A percentile compares a stretch with the other conserved stretches of the same genome.
These are phyloP conservation scores for Beta corolliflora DNA, from an alignment of 179 eudicot genomes.

Conservation along the genomic window DNA sequence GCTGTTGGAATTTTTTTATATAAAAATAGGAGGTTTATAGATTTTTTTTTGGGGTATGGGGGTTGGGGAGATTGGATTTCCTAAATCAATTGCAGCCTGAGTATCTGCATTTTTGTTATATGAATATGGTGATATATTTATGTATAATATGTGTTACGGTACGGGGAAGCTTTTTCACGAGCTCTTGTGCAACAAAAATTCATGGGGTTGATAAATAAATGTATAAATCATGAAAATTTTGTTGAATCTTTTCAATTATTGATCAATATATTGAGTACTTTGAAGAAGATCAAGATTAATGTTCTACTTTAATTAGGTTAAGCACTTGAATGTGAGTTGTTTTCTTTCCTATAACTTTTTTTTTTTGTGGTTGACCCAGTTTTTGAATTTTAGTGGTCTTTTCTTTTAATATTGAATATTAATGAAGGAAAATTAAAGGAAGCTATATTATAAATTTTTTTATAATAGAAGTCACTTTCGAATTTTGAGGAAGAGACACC, in stretches of 20 bases:
- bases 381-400: too few relatives aligned
- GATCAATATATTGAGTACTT: too few relatives aligned
- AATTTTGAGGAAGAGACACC: too few relatives aligned
- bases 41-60: background rate
- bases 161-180: background rate
- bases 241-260: background rate
- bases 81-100: background rate
- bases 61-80: background rate
- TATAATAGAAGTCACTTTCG: too few relatives aligned
- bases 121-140: background rate
- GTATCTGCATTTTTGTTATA: constrained; percentile 3
- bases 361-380: too few relatives aligned
- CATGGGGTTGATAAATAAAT: constrained; percentile 5
- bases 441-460: too few relatives aligned
- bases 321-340: too few relatives aligned
- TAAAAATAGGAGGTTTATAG: background rate
- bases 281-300: too few relatives aligned
- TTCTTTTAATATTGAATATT: too few relatives aligned
- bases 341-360: too few relatives aligned
- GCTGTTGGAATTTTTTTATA: background rate
- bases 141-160: background rate
- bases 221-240: background rate
- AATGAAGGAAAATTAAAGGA: too few relatives aligned
- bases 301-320: background rate
- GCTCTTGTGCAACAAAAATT: background rate